Conservation (phyloP, 208 protist species). For the Acanthamoeba culbertsoni region DNA sequence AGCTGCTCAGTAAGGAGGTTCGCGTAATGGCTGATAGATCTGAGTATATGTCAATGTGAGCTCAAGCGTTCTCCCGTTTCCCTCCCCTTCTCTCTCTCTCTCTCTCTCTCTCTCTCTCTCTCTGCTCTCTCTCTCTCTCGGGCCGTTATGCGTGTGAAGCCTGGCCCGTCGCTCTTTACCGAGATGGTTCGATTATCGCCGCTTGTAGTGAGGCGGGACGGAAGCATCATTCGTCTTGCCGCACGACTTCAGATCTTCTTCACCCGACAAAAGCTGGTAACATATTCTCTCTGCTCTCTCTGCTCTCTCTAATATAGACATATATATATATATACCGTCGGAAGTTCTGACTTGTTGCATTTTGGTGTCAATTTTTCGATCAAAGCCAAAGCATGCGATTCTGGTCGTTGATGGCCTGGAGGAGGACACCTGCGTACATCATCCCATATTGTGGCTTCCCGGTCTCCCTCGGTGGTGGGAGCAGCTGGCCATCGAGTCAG, state of each 20-base stretch:
- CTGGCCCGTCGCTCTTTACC: neutral
- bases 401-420: neutral
- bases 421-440: neutral
- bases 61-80: no score
- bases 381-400: neutral
- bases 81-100: no score
- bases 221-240: neutral
- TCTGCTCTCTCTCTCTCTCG: no score
- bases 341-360: neutral
- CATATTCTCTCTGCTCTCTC: neutral
- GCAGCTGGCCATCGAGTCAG: neutral
- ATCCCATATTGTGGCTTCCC: neutral
- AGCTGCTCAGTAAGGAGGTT: neutral
- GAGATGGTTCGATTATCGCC: neutral
- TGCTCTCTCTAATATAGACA: neutral
- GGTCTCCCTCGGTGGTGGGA: slow-evolving; percentile 11
- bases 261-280: neutral
- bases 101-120: no score
- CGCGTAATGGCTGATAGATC: neutral
- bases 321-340: neutral
- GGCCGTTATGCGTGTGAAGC: neutral
- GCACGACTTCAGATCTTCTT: neutral
- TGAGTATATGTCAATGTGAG: neutral
- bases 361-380: neutral
- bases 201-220: neutral